Evolutionary conservation across 495 filamentous ascomycete genomes (phyloP).

Genomic region (Neurospora sp.): DNA sequence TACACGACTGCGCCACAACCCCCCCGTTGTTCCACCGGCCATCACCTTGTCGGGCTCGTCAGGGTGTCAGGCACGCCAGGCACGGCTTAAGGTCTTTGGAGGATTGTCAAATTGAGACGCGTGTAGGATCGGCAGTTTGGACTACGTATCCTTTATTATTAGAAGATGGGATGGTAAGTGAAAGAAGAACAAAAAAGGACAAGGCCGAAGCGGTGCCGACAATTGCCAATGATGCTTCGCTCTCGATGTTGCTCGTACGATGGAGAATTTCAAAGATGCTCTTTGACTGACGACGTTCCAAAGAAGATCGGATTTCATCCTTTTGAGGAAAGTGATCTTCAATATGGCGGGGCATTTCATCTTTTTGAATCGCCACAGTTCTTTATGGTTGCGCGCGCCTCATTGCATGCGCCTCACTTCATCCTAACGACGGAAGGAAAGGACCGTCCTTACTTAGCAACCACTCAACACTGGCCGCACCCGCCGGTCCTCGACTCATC

Average conservation of each 20-base stretch:
- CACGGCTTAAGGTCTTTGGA: neutral
- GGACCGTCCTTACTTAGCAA: neutral
- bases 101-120: neutral
- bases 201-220: neutral
- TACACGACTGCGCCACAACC: neutral
- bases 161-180: neutral
- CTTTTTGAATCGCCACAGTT: neutral
- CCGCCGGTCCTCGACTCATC: neutral
- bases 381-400: neutral
- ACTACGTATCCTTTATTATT: neutral
- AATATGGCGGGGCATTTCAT: neutral
- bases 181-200: neutral
- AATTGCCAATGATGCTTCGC: neutral
- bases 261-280: neutral
- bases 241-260: neutral
- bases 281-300: neutral
- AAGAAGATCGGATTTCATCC: neutral
- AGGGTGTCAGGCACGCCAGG: neutral
- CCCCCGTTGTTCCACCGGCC: neutral
- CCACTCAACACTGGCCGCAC: neutral
- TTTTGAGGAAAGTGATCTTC: neutral
- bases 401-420: neutral
- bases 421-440: neutral
- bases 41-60: neutral
- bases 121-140: neutral